A percentile compares a stretch with the other conserved stretches of the same genome.
These are phyloP conservation scores for Gossypium stocksii DNA, from an alignment of 345 rosid species.

Conservation along the genomic window DNA sequence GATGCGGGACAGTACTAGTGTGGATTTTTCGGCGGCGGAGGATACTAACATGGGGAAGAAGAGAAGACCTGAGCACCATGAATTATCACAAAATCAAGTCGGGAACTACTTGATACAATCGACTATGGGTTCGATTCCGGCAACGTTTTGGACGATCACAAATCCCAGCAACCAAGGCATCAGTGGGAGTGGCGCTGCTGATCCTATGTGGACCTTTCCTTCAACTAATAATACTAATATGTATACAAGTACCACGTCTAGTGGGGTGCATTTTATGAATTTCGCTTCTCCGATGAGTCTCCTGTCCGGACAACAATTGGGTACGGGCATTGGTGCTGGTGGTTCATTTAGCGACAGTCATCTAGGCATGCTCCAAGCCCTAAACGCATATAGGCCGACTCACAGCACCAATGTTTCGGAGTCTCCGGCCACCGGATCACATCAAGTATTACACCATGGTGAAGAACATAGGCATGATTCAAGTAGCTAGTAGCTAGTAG, in stretches of 20 bases:
- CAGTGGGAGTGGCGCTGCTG: conserved; percentile 32
- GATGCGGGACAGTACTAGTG: conserved; percentile 15
- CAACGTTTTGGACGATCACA: conserved; percentile 58
- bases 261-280: conserved; percentile 73
- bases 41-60: conserved; percentile 24
- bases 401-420: conserved; percentile 23
- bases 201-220: conserved; percentile 29
- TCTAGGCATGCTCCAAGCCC: conserved; percentile 49
- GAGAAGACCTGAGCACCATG: conserved; percentile 21
- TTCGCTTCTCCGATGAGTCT: conserved; percentile 64
- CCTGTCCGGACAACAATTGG: conserved; percentile 48
- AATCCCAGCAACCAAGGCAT: conserved; percentile 34
- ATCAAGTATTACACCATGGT: conserved; percentile 38
- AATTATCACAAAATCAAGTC: conserved; percentile 31
- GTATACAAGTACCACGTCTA: conserved; percentile 33
- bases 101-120: conserved; percentile 54
- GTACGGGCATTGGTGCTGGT: too few species aligned
- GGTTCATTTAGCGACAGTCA: too few species aligned
- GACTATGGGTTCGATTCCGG: conserved; percentile 45
- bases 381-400: conserved; percentile 55
- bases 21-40: conserved; percentile 19
- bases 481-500: conserved; percentile 10
- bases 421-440: conserved; percentile 28
- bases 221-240: conserved; percentile 7
- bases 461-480: conserved; percentile 38